Conservation (phyloP, 2,329 filamentous ascomycete species). For the Colletotrichum falcatum region DNA sequence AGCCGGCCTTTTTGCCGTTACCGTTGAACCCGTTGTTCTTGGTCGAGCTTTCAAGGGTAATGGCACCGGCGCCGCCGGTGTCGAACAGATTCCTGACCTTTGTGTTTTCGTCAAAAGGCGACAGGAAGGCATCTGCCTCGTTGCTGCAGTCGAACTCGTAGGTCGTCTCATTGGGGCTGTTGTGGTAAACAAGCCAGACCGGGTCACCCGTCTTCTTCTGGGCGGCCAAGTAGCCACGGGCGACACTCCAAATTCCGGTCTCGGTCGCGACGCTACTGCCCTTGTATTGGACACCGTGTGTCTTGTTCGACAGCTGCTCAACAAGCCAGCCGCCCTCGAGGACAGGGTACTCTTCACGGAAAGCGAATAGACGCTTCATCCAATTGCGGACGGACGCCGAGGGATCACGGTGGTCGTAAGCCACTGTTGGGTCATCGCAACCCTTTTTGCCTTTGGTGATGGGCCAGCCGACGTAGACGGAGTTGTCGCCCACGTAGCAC, state of each 20-base stretch:
- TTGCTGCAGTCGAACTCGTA: slow-evolving; percentile 68
- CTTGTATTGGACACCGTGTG: slow-evolving; percentile 60
- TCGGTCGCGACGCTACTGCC: slow-evolving; percentile 67
- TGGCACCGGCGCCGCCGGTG: slow-evolving; percentile 69
- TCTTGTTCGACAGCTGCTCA: slow-evolving; percentile 68
- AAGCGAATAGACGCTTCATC: slow-evolving; percentile 71
- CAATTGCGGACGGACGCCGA: slow-evolving; percentile 71
- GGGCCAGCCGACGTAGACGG: slow-evolving; percentile 69
- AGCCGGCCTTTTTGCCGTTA: slow-evolving; percentile 64
- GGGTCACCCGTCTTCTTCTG: slow-evolving; percentile 64
- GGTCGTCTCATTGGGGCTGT: slow-evolving; percentile 59
- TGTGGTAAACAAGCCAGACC: slow-evolving; percentile 65
- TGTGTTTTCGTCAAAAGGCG: slow-evolving; percentile 66
- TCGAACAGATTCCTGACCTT: slow-evolving; percentile 73
- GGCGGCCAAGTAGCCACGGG: slow-evolving; percentile 62
- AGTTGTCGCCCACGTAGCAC: slow-evolving; percentile 68
- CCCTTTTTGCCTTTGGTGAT: slow-evolving; percentile 64
- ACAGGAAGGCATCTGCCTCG: slow-evolving; percentile 62
- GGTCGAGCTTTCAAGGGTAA: slow-evolving; percentile 60
- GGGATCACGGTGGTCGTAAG: slow-evolving; percentile 72
- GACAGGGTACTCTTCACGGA: slow-evolving; percentile 66
- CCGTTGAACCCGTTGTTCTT: slow-evolving; percentile 60
- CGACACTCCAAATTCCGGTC: slow-evolving; percentile 70
- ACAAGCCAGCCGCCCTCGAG: slow-evolving; percentile 71
- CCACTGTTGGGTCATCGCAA: slow-evolving; percentile 68